phyloP scores from a whole-genome alignment of 2,329 filamentous ascomycete species.

The Phialemonium atrogriseum region DNA sequence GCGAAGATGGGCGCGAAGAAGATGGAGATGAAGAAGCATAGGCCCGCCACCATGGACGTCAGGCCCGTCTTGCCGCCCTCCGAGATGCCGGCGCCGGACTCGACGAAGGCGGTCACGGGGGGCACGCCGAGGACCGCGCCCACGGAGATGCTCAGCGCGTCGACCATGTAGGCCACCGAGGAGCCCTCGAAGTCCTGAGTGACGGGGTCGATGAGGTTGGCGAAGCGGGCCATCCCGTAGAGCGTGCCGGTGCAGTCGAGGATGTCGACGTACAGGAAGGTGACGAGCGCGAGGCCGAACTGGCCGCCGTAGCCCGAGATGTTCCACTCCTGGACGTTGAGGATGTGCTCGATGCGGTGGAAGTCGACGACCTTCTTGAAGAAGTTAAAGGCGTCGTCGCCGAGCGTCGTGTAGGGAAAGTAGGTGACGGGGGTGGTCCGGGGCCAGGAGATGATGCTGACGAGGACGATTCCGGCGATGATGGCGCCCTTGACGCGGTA shows the following conservation, averaged over 20 bases:
- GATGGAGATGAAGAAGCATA: conserved; percentile 80
- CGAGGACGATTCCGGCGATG: conserved; percentile 72
- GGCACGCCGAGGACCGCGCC: conserved; percentile 70
- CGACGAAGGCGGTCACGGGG: conserved; percentile 80
- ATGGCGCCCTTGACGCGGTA: conserved; percentile 84
- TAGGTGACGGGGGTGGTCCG: conserved; percentile 67
- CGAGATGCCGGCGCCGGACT: conserved; percentile 83
- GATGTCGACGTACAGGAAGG: conserved; percentile 86
- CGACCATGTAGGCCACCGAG: conserved; percentile 74
- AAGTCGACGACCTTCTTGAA: conserved; percentile 85
- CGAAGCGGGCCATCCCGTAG: conserved; percentile 84
- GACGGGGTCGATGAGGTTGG: conserved; percentile 68
- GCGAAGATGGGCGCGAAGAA: conserved; percentile 91
- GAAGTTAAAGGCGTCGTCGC: conserved; percentile 69
- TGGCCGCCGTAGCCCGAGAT: conserved; percentile 60
- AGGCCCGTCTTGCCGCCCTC: conserved; percentile 80
- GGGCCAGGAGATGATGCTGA: conserved; percentile 86
- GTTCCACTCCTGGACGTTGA: conserved; percentile 68
- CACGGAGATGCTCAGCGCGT: conserved; percentile 70
- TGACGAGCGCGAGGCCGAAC: conserved; percentile 77
- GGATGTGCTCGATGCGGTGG: conserved; percentile 62
- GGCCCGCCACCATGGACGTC: conserved; percentile 68
- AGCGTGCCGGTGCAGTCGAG: conserved; percentile 79
- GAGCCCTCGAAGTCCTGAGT: conserved; percentile 86
- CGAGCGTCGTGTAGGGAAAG: conserved; percentile 65